Percentiles rank a stretch among this genome's conserved stretches.
These are phyloP conservation scores for Vicia faba DNA, from an alignment of 306 rosid genomes.

Conservation along the genomic window DNA sequence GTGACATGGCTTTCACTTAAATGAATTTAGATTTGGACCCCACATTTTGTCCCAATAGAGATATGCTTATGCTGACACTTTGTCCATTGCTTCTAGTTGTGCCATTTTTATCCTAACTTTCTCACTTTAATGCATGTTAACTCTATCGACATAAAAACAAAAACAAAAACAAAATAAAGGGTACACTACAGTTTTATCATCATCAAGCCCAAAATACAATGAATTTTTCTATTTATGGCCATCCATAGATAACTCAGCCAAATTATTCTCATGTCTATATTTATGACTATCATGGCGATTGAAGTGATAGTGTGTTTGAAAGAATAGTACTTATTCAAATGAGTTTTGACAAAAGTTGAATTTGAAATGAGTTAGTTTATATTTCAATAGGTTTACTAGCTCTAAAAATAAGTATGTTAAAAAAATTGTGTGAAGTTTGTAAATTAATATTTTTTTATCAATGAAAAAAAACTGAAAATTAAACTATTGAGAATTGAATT, in stretches of 20 bases:
- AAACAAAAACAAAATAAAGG: neutral
- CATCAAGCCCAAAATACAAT: conserved; percentile 7
- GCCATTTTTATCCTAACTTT: conserved; percentile 25
- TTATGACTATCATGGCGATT: neutral
- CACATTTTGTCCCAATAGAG: conserved; percentile 28
- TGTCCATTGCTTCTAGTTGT: conserved; percentile 38
- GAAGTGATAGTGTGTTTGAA: neutral
- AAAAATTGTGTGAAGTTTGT: too few species aligned
- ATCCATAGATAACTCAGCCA: neutral
- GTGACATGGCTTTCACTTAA: conserved; percentile 49
- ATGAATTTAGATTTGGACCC: conserved; percentile 35
- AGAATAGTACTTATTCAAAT: neutral
- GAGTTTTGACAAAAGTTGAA: neutral
- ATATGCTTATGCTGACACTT: conserved; percentile 18
- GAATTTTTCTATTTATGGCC: neutral
- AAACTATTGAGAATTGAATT: too few species aligned
- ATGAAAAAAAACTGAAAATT: too few species aligned
- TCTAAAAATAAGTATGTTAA: neutral
- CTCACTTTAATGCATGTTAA: conserved; percentile 5
- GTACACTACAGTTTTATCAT: neutral
- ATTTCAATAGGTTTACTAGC: neutral
- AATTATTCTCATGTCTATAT: neutral
- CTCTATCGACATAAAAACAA: neutral
- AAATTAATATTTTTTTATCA: too few species aligned
- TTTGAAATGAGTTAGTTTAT: neutral